phyloP scores from a whole-genome alignment of 768 basidiomycete species.

The Steccherinum ochraceum region DNA sequence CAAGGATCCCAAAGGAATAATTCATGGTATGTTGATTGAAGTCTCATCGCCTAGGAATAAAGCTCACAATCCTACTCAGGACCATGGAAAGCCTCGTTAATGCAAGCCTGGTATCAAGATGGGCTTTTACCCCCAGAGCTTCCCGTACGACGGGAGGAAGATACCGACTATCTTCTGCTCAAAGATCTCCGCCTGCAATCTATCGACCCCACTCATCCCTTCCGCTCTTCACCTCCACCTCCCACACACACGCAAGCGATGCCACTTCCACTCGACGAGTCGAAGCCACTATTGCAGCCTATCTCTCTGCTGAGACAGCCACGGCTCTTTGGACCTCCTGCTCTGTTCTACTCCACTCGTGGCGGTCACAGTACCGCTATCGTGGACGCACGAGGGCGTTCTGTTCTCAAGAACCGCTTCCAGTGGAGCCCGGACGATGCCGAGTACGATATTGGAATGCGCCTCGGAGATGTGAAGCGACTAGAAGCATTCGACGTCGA shows the following conservation, averaged over 20 bases:
- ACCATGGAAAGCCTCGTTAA: conserved; percentile 81
- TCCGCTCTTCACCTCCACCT: conserved; percentile 43
- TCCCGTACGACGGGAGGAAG: conserved; percentile 74
- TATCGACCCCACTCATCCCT: conserved; percentile 78
- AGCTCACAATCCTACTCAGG: conserved; percentile 48
- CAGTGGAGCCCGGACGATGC: conserved; percentile 66
- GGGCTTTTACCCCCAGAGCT: conserved; percentile 77
- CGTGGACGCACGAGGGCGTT: conserved; percentile 79
- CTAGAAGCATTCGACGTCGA: conserved; percentile 77
- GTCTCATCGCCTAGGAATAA: conserved; percentile 6
- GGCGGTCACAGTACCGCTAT: conserved; percentile 86
- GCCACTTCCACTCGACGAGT: conserved; percentile 27
- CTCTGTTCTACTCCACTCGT: conserved; percentile 82
- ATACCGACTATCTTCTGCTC: conserved; percentile 57
- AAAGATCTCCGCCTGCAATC: conserved; percentile 73
- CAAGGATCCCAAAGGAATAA: conserved; percentile 71
- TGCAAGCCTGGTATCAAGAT: conserved; percentile 89
- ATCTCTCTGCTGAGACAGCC: conserved; percentile 77
- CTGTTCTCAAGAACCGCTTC: conserved; percentile 76
- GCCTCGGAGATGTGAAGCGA: conserved; percentile 79
- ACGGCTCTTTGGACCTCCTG: conserved; percentile 79
- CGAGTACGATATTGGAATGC: conserved; percentile 30
- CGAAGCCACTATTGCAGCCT: conserved; percentile 58
- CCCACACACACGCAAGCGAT: conserved; percentile 23
- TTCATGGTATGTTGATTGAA: conserved; percentile 50